phyloP scores from a whole-genome alignment of 176 grass and related monocot species.

The Carex pumila region DNA sequence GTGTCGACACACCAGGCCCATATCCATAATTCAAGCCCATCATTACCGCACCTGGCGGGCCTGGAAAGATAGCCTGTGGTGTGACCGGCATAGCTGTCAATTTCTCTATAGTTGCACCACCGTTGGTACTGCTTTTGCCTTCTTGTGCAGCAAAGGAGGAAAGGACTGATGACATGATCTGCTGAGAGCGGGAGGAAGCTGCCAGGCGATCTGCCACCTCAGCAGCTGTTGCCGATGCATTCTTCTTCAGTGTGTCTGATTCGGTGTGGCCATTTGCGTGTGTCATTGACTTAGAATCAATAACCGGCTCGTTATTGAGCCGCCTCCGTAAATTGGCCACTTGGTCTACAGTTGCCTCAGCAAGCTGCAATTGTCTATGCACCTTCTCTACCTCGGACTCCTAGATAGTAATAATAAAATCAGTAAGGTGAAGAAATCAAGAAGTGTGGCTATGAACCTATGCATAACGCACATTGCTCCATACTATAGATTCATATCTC shows the following conservation, averaged over 20 bases:
- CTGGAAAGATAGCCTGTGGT: constrained; percentile 1
- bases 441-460: no score
- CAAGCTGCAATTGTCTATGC: constrained; percentile 72
- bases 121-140: constrained; percentile 43
- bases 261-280: constrained; percentile 39
- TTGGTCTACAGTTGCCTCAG: constrained; percentile 63
- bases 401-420: constrained; percentile 27
- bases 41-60: background rate
- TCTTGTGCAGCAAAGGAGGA: constrained; percentile 86
- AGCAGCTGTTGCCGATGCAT: constrained; percentile 37
- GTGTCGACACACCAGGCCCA: background rate
- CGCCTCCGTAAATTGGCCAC: constrained; percentile 62
- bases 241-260: constrained; percentile 40
- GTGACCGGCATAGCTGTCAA: background rate
- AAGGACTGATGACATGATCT: constrained; percentile 86
- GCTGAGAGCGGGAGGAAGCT: constrained; percentile 68
- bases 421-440: background rate
- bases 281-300: constrained; percentile 31
- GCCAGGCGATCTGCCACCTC: constrained; percentile 77
- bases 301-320: constrained; percentile 67
- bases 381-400: constrained; percentile 88
- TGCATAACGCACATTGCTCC: no score
- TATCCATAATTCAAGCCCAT: constrained; percentile 25
- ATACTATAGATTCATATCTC: no score
- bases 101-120: background rate